Conservation (phyloP, 106 monocot genomes). For the Hemerocallis citrina region DNA sequence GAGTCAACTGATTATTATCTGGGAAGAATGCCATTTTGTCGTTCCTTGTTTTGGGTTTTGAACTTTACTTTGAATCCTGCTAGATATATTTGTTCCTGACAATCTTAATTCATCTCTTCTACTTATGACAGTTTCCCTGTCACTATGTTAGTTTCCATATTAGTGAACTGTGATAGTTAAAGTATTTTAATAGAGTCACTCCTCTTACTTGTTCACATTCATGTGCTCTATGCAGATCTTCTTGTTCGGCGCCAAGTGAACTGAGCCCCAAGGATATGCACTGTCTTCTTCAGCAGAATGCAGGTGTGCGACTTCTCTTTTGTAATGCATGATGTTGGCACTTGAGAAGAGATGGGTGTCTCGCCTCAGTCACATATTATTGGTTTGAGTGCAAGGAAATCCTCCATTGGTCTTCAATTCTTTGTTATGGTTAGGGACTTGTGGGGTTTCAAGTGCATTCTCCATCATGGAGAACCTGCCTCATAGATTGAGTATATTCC, state of each 20-base stretch:
- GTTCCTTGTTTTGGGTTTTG: too few relatives aligned
- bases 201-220: not conserved
- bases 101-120: too few relatives aligned
- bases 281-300: constrained; percentile 58
- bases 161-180: not conserved
- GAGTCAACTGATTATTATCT: too few relatives aligned
- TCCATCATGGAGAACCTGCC: not conserved
- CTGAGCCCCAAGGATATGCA: constrained; percentile 65
- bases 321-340: constrained; percentile 4
- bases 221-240: constrained; percentile 42
- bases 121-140: too few relatives aligned
- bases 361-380: not conserved
- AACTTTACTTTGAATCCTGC: too few relatives aligned
- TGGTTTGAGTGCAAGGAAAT: not conserved
- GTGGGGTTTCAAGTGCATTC: not conserved
- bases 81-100: too few relatives aligned
- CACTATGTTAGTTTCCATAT: not conserved
- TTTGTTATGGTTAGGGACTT: not conserved
- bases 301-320: constrained; percentile 36
- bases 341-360: not conserved
- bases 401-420: not conserved
- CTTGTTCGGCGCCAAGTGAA: constrained; percentile 69
- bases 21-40: too few relatives aligned
- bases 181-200: not conserved
- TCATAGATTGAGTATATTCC: not conserved